Evolutionary conservation across 768 basidiomycete species (phyloP).

Genomic region (Lepiota subincarnata): DNA sequence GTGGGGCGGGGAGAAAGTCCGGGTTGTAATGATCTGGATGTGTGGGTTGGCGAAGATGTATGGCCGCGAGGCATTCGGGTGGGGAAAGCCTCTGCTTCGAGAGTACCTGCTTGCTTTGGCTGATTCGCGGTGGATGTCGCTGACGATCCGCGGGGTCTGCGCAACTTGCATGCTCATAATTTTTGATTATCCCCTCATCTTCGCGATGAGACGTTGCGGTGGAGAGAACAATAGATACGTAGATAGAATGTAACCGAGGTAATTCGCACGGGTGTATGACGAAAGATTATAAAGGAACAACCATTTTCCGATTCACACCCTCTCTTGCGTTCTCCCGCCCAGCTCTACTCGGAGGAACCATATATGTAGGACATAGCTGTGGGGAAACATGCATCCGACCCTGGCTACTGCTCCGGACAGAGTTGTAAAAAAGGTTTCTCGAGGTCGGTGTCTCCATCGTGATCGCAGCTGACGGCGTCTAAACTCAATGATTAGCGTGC

Average conservation of each 20-base stretch:
- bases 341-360: conserved; percentile 10
- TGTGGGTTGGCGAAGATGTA: not conserved
- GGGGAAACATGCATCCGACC: conserved; percentile 14
- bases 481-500: conserved; percentile 19
- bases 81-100: conserved; percentile 13
- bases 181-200: conserved; percentile 4
- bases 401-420: conserved; percentile 7
- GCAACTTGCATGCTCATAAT: conserved; percentile 3
- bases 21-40: conserved; percentile 7
- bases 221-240: no score
- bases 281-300: conserved; percentile 6
- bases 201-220: not conserved
- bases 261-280: conserved; percentile 10
- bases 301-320: conserved; percentile 9
- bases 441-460: conserved; percentile 1
- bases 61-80: conserved; percentile 1
- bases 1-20: conserved; percentile 1
- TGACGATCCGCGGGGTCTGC: not conserved
- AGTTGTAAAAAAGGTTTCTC: conserved; percentile 13
- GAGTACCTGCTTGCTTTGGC: conserved; percentile 6
- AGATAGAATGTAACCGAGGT: not conserved
- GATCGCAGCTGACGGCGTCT: not conserved
- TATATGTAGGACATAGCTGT: conserved; percentile 8
- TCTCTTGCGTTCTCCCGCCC: not conserved
- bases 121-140: not conserved